phyloP scores from a whole-genome alignment of 129 eudicot species.

The Saposhnikovia divaricata region DNA sequence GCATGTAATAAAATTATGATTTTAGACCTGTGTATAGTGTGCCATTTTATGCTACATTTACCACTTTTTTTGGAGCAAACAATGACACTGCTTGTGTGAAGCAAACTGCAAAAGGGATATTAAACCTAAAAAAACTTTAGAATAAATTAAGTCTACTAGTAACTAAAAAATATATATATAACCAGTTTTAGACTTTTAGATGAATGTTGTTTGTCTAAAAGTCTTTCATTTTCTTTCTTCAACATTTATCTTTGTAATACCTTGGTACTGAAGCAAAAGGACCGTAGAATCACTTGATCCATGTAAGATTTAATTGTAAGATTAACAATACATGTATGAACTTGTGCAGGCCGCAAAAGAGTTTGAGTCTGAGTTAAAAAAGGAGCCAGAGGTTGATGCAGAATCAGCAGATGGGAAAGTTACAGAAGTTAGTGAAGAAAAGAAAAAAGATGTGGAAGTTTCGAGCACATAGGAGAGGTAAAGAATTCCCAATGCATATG shows the following conservation, averaged over 20 bases:
- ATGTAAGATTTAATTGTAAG: no score
- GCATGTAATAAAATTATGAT: background rate
- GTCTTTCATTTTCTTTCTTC: background rate
- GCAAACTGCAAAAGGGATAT: background rate
- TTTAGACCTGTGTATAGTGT: background rate
- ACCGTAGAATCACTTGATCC: background rate
- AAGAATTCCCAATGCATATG: background rate
- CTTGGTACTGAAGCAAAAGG: background rate
- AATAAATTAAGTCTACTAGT: background rate
- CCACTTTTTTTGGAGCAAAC: background rate
- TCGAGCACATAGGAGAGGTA: slow-evolving; percentile 7
- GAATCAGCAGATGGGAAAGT: slow-evolving; percentile 18
- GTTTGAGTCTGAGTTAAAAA: slow-evolving; percentile 49
- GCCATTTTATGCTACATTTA: background rate
- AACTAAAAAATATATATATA: background rate
- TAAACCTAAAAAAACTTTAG: background rate
- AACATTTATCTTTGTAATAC: background rate
- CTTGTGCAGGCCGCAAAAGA: slow-evolving; percentile 54
- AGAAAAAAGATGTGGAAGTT: slow-evolving; percentile 23
- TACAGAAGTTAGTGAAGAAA: slow-evolving; percentile 18
- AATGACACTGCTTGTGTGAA: background rate
- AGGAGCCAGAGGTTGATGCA: slow-evolving; percentile 30
- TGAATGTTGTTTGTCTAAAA: background rate
- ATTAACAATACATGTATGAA: background rate
- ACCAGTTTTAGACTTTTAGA: background rate